A percentile compares a stretch with the other conserved stretches of the same genome.
These are phyloP conservation scores for Pseudogymnoascus sp. DNA, from an alignment of 2,329 filamentous ascomycete species.

Conservation along the genomic window DNA sequence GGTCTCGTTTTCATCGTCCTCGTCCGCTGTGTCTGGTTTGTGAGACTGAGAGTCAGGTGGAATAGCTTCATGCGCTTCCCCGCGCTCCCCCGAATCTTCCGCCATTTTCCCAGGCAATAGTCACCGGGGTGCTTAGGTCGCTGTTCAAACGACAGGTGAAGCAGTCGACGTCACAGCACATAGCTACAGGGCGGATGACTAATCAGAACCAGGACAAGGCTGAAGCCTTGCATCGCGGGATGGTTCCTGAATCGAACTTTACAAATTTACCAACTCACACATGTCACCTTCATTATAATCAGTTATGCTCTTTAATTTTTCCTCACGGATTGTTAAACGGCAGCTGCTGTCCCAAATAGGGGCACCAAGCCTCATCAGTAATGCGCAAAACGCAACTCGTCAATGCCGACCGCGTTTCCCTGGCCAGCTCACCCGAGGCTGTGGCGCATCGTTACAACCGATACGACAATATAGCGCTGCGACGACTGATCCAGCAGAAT, in stretches of 20 bases:
- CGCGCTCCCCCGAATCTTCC: conserved; percentile 23
- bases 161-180: conserved; percentile 5
- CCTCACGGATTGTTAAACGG: not conserved
- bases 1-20: conserved; percentile 26
- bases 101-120: conserved; percentile 21
- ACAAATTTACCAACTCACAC: not conserved
- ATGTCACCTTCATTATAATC: not conserved
- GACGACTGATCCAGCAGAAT: not conserved
- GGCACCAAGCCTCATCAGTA: not conserved
- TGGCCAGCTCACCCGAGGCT: not conserved
- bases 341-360: not conserved
- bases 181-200: not conserved
- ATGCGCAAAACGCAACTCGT: not conserved
- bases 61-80: conserved; percentile 19
- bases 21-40: conserved; percentile 15
- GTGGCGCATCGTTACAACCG: not conserved
- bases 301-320: not conserved
- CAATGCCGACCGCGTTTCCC: not conserved
- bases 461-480: not conserved
- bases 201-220: not conserved
- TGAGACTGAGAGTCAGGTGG: conserved; percentile 16
- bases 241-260: not conserved
- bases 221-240: not conserved
- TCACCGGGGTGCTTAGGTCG: not conserved
- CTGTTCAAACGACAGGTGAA: not conserved